Evolutionary conservation across 2,329 filamentous ascomycete species (phyloP).

Genomic region (Talaromyces sp.): DNA sequence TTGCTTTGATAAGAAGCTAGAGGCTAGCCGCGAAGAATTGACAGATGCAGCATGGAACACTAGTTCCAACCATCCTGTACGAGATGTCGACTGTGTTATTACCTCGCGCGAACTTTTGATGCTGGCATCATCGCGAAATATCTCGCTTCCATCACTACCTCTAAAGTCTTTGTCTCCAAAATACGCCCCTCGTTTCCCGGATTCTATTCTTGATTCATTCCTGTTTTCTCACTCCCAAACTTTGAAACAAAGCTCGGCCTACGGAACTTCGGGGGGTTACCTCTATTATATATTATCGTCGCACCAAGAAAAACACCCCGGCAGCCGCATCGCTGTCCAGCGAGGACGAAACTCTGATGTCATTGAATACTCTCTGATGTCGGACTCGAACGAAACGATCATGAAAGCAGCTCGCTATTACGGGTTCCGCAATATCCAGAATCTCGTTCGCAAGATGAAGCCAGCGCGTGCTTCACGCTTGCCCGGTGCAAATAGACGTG

Average conservation of each 20-base stretch:
- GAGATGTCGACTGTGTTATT: conserved; percentile 97
- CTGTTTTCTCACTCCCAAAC: conserved; percentile 61
- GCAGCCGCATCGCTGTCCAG: conserved; percentile 66
- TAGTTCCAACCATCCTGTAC: conserved; percentile 50
- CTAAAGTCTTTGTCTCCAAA: conserved; percentile 51
- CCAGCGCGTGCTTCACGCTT: conserved; percentile 74
- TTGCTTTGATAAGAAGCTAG: conserved; percentile 98
- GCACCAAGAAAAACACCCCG: conserved; percentile 67
- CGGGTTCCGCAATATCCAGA: conserved; percentile 97
- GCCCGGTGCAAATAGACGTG: conserved; percentile 55
- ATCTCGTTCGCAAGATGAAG: conserved; percentile 87
- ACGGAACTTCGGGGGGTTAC: conserved; percentile 85
- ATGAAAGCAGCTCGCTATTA: conserved; percentile 89
- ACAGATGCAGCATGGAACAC: conserved; percentile 71
- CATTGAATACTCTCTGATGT: conserved; percentile 72
- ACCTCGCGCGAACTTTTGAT: conserved; percentile 92
- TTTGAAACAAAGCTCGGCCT: conserved; percentile 47
- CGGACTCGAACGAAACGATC: conserved; percentile 55
- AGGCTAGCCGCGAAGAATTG: conserved; percentile 88
- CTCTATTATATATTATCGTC: conserved; percentile 78
- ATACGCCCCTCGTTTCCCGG: conserved; percentile 64
- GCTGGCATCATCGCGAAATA: conserved; percentile 73
- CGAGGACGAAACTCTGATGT: conserved; percentile 89
- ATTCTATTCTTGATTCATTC: conserved; percentile 66
- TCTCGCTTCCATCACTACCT: conserved; percentile 73